Evolutionary conservation across 2,329 filamentous ascomycete genomes (phyloP), one percentile per base, ranked within the genome.

Genomic region (Paecilomyces sp.): DNA sequence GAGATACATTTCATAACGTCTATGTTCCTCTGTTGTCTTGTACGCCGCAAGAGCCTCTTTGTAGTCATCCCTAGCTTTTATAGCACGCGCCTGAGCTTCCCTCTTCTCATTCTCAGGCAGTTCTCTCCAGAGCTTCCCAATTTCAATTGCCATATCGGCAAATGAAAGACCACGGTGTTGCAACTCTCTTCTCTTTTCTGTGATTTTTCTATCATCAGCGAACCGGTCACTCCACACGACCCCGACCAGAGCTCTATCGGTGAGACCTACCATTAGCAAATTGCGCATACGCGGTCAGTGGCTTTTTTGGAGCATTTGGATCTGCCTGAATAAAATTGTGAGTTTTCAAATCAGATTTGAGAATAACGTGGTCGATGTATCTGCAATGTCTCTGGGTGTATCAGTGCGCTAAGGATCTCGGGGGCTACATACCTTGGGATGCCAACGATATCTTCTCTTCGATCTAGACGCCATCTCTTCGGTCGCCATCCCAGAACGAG

Each of bases 141-240:
- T 60, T 28, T 60, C 58, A 22, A 60, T 60, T 24, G 58, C 58
- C 58, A 60, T 60, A n/a, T 60, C 56, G 12, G 58, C 55, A 25
- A 60, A 60, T 13, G 58, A 57, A 24, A 60, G 56, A 25, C 34
- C 58, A 7, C 41, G 53, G 52, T 57, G 54, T 53, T 55, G 51
- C n/a, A 60, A 55, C 22, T 60, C 56, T 50, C 51, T 33, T 13
- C 58, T 55, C 36, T 60, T 60, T 55, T 60, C 58, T 60, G 51
- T 7, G 22, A 18, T 25, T 30, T 12, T 11, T 8, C 7, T 3
- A 53, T 3, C 15, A 18, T 30, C 4, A 18, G 51, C 25, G n/a
- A 53, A 3, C 51, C 13, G 30, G 30, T 4, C 3, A 31, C 9
- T 6, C 2, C 22, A 22, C 22, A 22, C 22, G 22, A 22, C 22